Base-by-base conservation (phyloP, 208 protist genomes). In the Blastocrithidia nonstop region DNA sequence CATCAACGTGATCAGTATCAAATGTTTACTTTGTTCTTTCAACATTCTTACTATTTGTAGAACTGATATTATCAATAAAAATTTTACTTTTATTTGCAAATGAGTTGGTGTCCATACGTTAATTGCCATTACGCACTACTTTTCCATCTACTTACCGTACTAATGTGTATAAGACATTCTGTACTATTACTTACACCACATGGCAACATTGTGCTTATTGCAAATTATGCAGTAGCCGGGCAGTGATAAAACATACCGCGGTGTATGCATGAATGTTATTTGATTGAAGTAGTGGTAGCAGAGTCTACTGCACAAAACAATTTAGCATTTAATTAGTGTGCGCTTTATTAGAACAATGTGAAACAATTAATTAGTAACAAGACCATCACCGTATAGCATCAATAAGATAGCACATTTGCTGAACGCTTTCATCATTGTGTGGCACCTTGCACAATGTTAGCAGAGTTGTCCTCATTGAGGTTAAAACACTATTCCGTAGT, bases 381-480 rank as follows among this genome's bases (percentile, higher is more conserved):
- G 62, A 57, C 69, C 66, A 82, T 47, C 73, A 88, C 16, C 58
- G 68, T 44, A 82, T 27, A 27, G 76, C 47, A 27, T 84, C 71
- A 29, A 53, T 54, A 5, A 88, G 55, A 41, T 69, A 85, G 4
- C 50, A 56, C 50, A 76, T 27, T 56, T 85, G 71, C 47, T 61
- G 52, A 16, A 25, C 28, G 54, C 64, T 60, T 38, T 88, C 71
- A 28, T 75, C 64, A 49, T 82, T 81, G 39, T 71, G 56, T 15
- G 79, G 79, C 2, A 88, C 61, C 54, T 82, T 88, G 63, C 79
- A 84, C 26, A 88, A 52, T 24, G 79, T 88, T 24, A 84, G 46
- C 15, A 88, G 52, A 4, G 69, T 73, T 15, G 62, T 64, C 38
- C 71, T 52, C 8, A 62, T 60, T 6, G 45, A 66, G 38, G 42